These are phyloP conservation scores for Fusarium camptoceras DNA, from an alignment of 2,329 filamentous ascomycete genomes.

Conservation along the genomic window DNA sequence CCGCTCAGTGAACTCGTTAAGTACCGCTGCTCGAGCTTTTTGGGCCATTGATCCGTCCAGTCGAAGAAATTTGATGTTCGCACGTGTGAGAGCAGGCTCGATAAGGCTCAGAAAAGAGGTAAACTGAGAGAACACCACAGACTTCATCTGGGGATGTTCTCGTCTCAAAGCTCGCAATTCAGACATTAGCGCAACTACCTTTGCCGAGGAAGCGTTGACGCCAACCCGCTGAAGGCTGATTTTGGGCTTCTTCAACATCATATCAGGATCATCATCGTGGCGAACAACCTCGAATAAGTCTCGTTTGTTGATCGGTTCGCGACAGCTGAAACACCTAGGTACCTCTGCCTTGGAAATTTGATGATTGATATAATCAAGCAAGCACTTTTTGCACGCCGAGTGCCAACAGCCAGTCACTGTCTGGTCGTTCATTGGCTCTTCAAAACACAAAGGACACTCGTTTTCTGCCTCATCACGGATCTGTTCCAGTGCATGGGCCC, in stretches of 20 bases:
- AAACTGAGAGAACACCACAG: conserved; percentile 96
- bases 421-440: conserved; percentile 95
- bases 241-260: conserved; percentile 58
- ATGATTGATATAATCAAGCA: conserved; percentile 90
- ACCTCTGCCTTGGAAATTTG: conserved; percentile 80
- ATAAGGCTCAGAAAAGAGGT: conserved; percentile 96
- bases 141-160: conserved; percentile 78
- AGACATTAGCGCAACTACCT: conserved; percentile 82
- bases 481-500: conserved; percentile 86
- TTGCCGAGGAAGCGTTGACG: conserved; percentile 81
- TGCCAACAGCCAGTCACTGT: conserved; percentile 98
- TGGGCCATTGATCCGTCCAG: conserved; percentile 93
- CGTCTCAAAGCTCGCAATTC: conserved; percentile 78
- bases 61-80: conserved; percentile 82
- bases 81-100: conserved; percentile 78
- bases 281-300: conserved; percentile 94
- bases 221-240: conserved; percentile 72
- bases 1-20: conserved; percentile 74
- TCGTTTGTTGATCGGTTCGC: conserved; percentile 81
- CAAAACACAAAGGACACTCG: conserved; percentile 94
- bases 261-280: conserved; percentile 72
- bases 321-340: conserved; percentile 90
- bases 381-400: conserved; percentile 92
- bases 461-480: conserved; percentile 89
- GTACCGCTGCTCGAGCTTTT: conserved; percentile 81